phyloP scores from a whole-genome alignment of 179 eudicot species.

The Gypsophila paniculata region DNA sequence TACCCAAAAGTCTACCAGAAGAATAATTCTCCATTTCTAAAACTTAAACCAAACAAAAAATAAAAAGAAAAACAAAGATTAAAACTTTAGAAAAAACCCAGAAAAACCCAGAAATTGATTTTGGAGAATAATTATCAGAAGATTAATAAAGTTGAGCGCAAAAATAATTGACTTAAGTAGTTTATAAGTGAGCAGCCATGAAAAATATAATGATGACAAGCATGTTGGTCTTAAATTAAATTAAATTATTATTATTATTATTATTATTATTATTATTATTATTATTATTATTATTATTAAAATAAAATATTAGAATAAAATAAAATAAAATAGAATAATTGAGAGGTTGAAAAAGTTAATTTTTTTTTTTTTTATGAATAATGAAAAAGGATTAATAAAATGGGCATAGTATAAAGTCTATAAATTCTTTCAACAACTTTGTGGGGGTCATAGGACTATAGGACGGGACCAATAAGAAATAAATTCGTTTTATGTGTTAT shows the following conservation, averaged over 20 bases:
- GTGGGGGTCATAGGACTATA: no score
- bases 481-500: no score
- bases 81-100: not conserved
- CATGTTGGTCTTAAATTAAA: not conserved
- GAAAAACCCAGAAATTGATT: constrained; percentile 5
- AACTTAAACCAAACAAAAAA: not conserved
- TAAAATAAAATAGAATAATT: constrained; percentile 8
- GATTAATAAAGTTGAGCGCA: constrained; percentile 6
- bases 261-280: no score
- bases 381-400: not conserved
- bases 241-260: no score
- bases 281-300: no score
- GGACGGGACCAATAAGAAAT: no score
- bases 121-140: not conserved
- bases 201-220: not conserved
- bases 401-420: not conserved
- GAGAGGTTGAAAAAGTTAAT: constrained; percentile 11
- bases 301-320: no score
- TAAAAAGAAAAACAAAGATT: constrained; percentile 3
- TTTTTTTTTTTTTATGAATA: not conserved
- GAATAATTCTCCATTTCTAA: constrained; percentile 27
- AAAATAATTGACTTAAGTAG: constrained; percentile 9
- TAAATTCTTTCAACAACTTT: no score
- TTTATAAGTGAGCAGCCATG: constrained; percentile 5
- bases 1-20: constrained; percentile 35